phyloP scores from a whole-genome alignment of 805 yeast genomes.

The Kodamaea jinghongensis region DNA sequence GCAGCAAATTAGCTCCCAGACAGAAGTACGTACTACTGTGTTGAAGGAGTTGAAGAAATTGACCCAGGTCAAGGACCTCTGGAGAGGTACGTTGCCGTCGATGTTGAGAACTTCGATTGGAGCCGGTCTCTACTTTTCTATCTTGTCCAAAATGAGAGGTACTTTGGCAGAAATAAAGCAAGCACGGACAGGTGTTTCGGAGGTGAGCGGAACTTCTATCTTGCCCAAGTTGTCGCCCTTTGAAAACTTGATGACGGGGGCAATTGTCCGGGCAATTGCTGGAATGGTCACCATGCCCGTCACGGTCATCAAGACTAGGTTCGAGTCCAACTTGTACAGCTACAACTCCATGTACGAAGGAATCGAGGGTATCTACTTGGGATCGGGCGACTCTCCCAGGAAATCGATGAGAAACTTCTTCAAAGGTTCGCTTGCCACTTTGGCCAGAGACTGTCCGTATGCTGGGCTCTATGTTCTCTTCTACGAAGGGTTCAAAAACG shows the following conservation, averaged over 20 bases:
- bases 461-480: constrained; percentile 89
- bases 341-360: constrained; percentile 68
- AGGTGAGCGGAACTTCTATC: constrained; percentile 30
- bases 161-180: constrained; percentile 36
- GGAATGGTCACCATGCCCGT: constrained; percentile 94
- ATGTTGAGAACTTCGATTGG: constrained; percentile 89
- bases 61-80: constrained; percentile 49
- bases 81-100: constrained; percentile 95
- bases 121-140: constrained; percentile 78
- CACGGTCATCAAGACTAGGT: constrained; percentile 85
- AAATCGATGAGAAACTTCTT: constrained; percentile 66
- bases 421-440: constrained; percentile 83
- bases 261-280: constrained; percentile 71
- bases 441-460: constrained; percentile 90
- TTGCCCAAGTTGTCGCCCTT: constrained; percentile 70
- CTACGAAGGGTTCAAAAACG: constrained; percentile 72
- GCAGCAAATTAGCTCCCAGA: constrained; percentile 30
- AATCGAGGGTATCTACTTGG: constrained; percentile 47
- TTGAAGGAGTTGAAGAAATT: constrained; percentile 43
- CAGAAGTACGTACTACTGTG: constrained; percentile 27
- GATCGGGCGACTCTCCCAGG: constrained; percentile 15
- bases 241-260: constrained; percentile 76
- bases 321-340: constrained; percentile 74
- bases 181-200: constrained; percentile 7
- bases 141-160: constrained; percentile 61